Evolutionary conservation across 441 rosid species (phyloP), one percentile per base, ranked within the genome.

Genomic region (Capsella rubella): DNA sequence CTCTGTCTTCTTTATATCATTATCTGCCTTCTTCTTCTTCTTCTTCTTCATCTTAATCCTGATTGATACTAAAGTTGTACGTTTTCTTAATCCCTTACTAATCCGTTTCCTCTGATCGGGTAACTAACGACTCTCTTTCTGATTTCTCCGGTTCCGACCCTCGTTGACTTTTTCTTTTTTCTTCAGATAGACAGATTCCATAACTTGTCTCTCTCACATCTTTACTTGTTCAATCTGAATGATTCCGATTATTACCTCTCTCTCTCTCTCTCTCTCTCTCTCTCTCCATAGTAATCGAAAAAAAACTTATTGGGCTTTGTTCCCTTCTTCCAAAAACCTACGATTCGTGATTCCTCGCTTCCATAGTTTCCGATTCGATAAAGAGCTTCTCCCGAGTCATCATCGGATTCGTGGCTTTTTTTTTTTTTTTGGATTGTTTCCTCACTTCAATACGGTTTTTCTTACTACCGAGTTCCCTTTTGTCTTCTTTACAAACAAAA

Each of bases 111-210:
- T 58, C 67, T 70, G 42, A 57, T 64, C 68, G 25, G 45, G 39
- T 3, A 64, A 47, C 9, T 1, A 32, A 34, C 6, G 8, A 62
- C 59, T 49, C 12, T 62, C 64, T 21, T 21, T 21, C 21, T 37
- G 46, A 37, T 76, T 58, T 40, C 71, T 47, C 69, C 35, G 32
- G 14, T 53, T 29, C 64, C 35, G 18, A 43, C 14, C 14, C 59
- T 56, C 67, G 76, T 77, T 77, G 73, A 77, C 80, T 77, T 77
- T 50, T 50, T 76, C 10, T 7, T n/a, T 35, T 53, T 1, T 54
- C 8, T 51, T 31, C 57, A 18, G 79, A 54, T 37, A 63, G 39
- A 69, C 46, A 63, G 47, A 69, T 62, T 54, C 60, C 50, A 63
- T 15, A 46, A 72, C 46, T 43, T 40, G 0, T 64, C 6, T 34